A percentile compares a stretch with the other conserved stretches of the same genome.
These are phyloP conservation scores for Trichoderma sp. DNA, from an alignment of 2,329 filamentous ascomycete species.

Conservation along the genomic window DNA sequence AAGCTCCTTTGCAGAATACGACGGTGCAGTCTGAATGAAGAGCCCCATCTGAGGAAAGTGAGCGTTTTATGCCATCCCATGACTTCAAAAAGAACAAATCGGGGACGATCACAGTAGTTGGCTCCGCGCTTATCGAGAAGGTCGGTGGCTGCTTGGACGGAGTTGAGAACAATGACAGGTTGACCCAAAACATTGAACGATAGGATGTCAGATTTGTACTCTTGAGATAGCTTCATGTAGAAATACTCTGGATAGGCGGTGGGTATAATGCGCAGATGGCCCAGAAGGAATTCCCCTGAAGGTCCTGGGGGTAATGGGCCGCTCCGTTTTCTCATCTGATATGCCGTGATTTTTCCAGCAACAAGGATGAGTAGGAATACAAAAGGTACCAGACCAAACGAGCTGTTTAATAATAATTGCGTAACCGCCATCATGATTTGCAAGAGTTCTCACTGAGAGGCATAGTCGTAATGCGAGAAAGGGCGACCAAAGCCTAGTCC, in stretches of 20 bases:
- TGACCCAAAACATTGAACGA: slow-evolving; percentile 39
- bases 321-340: slow-evolving; percentile 1
- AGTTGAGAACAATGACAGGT: slow-evolving; percentile 47
- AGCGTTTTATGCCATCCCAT: slow-evolving; percentile 51
- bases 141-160: slow-evolving; percentile 43
- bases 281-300: slow-evolving; percentile 42
- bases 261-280: slow-evolving; percentile 47
- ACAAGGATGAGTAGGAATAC: slow-evolving; percentile 15
- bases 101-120: slow-evolving; percentile 48
- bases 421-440: slow-evolving; percentile 13
- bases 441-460: neutral
- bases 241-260: slow-evolving; percentile 34
- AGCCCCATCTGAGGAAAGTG: slow-evolving; percentile 46
- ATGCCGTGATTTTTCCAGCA: neutral
- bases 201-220: slow-evolving; percentile 53
- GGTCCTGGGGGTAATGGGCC: slow-evolving; percentile 37
- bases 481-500: neutral
- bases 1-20: slow-evolving; percentile 47
- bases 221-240: slow-evolving; percentile 34
- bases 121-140: slow-evolving; percentile 47
- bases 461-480: neutral
- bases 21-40: slow-evolving; percentile 47
- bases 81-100: slow-evolving; percentile 45
- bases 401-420: slow-evolving; percentile 1
- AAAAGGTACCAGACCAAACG: slow-evolving; percentile 6